Evolutionary conservation across 1,284 basidiomycete genomes (phyloP).

Genomic region (Porogramme epimiltina): DNA sequence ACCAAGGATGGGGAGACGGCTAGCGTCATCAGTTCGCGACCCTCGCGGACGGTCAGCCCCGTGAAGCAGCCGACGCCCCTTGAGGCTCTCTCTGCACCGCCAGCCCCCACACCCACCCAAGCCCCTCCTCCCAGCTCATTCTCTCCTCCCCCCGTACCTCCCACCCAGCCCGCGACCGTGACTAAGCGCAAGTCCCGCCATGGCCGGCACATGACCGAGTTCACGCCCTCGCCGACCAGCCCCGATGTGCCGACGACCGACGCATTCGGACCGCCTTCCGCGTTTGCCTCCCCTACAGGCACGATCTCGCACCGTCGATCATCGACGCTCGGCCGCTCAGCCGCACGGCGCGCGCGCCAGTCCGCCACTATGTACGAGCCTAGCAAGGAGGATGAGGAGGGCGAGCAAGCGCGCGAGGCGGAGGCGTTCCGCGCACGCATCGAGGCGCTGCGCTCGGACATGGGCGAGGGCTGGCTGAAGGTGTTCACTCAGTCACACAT

Average conservation of each 20-base stretch:
- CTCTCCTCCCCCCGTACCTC: slow-evolving; percentile 6
- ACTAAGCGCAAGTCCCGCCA: slow-evolving; percentile 30
- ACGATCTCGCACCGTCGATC: slow-evolving; percentile 22
- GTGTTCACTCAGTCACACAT: slow-evolving; percentile 71
- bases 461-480: slow-evolving; percentile 87
- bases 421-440: slow-evolving; percentile 77
- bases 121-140: slow-evolving; percentile 1
- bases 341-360: slow-evolving; percentile 50
- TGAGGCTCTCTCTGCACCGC: neutral
- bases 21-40: slow-evolving; percentile 30
- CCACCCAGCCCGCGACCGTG: slow-evolving; percentile 13
- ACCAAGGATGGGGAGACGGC: slow-evolving; percentile 32
- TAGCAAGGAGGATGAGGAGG: slow-evolving; percentile 30
- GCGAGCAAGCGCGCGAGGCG: slow-evolving; percentile 46
- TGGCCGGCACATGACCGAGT: slow-evolving; percentile 52
- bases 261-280: neutral
- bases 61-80: slow-evolving; percentile 1
- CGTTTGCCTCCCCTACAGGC: slow-evolving; percentile 11
- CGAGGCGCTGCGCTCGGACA: slow-evolving; percentile 80
- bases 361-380: slow-evolving; percentile 68
- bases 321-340: slow-evolving; percentile 38
- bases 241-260: slow-evolving; percentile 7
- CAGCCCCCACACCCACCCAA: neutral
- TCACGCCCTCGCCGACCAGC: slow-evolving; percentile 26
- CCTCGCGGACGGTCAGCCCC: slow-evolving; percentile 21